Conservation (phyloP, 345 rosid species). For the Populus deltoides region DNA sequence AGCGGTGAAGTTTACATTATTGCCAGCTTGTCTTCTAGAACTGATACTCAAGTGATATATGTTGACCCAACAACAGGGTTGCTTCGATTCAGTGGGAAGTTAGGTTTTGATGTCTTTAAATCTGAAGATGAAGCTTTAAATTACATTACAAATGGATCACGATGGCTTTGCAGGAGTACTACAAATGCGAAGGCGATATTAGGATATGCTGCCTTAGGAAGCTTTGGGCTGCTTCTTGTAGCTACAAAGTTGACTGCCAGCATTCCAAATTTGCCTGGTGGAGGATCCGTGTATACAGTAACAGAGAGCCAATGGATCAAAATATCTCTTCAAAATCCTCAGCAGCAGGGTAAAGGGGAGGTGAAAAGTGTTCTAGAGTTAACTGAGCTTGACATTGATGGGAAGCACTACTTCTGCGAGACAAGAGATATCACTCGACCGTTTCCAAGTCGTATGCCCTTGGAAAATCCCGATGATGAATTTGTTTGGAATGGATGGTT, state of each 20-base stretch:
- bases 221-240: slow-evolving; percentile 73
- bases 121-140: slow-evolving; percentile 81
- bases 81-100: slow-evolving; percentile 62
- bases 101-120: slow-evolving; percentile 61
- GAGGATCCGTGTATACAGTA: slow-evolving; percentile 83
- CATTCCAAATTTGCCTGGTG: slow-evolving; percentile 83
- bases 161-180: slow-evolving; percentile 46
- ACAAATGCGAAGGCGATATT: slow-evolving; percentile 64
- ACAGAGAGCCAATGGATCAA: slow-evolving; percentile 87
- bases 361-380: slow-evolving; percentile 79
- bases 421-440: slow-evolving; percentile 84
- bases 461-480: slow-evolving; percentile 76
- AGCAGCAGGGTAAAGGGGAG: slow-evolving; percentile 86
- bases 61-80: slow-evolving; percentile 86
- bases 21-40: slow-evolving; percentile 58
- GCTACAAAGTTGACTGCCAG: slow-evolving; percentile 74
- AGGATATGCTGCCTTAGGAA: slow-evolving; percentile 86
- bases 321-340: slow-evolving; percentile 71
- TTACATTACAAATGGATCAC: slow-evolving; percentile 63
- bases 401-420: slow-evolving; percentile 92
- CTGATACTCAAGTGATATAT: slow-evolving; percentile 73
- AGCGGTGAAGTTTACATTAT: slow-evolving; percentile 75
- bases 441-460: slow-evolving; percentile 75
- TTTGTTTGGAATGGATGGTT: slow-evolving; percentile 97
- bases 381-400: slow-evolving; percentile 87